Evolutionary conservation across 129 eudicot species (phyloP).

Genomic region (Glebionis coronaria): DNA sequence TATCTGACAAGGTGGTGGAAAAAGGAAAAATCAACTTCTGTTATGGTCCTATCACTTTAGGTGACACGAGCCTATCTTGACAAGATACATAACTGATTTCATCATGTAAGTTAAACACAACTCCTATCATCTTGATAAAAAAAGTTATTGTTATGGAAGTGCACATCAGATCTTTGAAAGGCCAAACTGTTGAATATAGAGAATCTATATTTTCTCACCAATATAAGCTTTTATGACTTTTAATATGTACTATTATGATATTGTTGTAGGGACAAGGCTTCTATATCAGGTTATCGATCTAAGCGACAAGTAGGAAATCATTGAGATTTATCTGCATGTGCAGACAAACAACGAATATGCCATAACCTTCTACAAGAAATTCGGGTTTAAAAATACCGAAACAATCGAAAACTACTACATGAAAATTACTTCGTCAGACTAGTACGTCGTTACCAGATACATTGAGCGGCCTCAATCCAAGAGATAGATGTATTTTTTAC

Average conservation of each 20-base stretch:
- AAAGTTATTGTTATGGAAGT: no score
- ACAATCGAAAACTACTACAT: slow-evolving; percentile 91
- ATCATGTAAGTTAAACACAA: no score
- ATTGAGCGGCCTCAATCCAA: slow-evolving; percentile 46
- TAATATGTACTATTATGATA: slow-evolving; percentile 2
- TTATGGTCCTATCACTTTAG: slow-evolving; percentile 46
- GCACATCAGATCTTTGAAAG: slow-evolving; percentile 7
- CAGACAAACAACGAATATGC: slow-evolving; percentile 97
- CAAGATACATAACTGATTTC: no score
- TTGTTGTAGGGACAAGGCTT: slow-evolving; percentile 67
- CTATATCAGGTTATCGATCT: slow-evolving; percentile 79
- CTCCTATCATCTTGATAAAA: no score
- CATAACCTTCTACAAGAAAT: slow-evolving; percentile 87
- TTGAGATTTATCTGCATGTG: slow-evolving; percentile 94
- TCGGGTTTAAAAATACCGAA: slow-evolving; percentile 91
- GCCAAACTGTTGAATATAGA: slow-evolving; percentile 14
- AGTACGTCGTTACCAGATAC: slow-evolving; percentile 79
- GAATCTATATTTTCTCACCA: slow-evolving; percentile 6
- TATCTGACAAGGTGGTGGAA: slow-evolving; percentile 92
- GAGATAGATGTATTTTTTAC: slow-evolving; percentile 32
- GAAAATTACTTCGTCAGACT: slow-evolving; percentile 92
- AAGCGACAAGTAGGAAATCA: slow-evolving; percentile 74
- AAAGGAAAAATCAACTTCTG: slow-evolving; percentile 61
- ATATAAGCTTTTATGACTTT: background rate
- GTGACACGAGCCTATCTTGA: no score